phyloP scores from a whole-genome alignment of 768 basidiomycete genomes.

The Agrocybe praecox region DNA sequence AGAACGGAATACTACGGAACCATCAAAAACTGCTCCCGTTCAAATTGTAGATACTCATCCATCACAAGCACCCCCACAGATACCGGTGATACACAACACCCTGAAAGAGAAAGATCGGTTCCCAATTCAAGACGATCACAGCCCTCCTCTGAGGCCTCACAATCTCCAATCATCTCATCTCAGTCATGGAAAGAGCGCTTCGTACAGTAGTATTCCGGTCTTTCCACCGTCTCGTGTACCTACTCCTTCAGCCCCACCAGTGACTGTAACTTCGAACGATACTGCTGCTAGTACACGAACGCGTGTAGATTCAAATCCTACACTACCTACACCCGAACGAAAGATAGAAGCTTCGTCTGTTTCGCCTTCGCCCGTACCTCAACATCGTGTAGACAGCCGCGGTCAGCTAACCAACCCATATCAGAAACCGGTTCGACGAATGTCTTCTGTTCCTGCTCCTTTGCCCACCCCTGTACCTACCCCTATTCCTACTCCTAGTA shows the following conservation, averaged over 20 bases:
- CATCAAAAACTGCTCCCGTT: background rate
- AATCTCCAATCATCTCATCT: background rate
- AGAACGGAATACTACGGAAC: background rate
- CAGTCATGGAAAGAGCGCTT: background rate
- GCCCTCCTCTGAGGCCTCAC: background rate
- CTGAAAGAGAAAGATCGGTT: background rate
- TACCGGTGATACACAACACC: background rate
- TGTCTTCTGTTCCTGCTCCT: background rate
- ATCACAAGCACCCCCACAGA: background rate
- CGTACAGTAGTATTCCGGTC: background rate
- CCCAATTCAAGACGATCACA: background rate
- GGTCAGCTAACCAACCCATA: background rate
- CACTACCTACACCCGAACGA: background rate
- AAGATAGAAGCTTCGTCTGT: background rate
- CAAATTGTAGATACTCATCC: background rate
- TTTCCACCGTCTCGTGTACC: background rate
- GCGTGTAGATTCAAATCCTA: background rate
- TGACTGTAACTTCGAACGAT: background rate
- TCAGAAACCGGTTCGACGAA: background rate
- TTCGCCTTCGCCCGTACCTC: background rate
- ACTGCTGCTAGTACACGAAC: background rate
- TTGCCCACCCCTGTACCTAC: background rate
- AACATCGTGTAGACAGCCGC: background rate
- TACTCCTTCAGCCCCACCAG: background rate
- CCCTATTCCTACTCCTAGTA: background rate